Evolutionary conservation across 495 filamentous ascomycete species (phyloP), one percentile per base, ranked within the genome.

Genomic region (Annulohypoxylon moriforme): DNA sequence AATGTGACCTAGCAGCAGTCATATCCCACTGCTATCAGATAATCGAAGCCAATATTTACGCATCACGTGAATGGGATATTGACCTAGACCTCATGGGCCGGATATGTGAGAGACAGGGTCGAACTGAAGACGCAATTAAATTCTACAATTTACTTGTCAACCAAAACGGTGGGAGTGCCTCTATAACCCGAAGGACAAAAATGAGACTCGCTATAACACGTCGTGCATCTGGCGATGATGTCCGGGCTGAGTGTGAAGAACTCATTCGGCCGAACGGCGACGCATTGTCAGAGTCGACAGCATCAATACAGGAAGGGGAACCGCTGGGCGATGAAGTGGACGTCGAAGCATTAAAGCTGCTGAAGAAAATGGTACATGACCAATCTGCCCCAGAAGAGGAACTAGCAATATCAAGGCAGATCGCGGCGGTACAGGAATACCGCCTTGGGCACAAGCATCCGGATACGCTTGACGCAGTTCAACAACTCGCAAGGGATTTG

Each of bases 131-230:
- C n/a, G 52, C 52, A 7, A 22, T 33, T 22, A 36, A 56, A 6
- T 56, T 20, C n/a, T 56, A 56, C 13, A 36, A 56, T 14, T 2
- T 56, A 6, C 52, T 34, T 14, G 29, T 56, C n/a, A 56, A n/a
- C 10, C 52, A 10, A 11, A 56, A 36, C n/a, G 31, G 16, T 18
- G 52, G 52, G n/a, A 25, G 6, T 20, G 31, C 11, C 11, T 25
- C 52, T 33, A 8, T 22, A 6, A 31, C 31, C 52, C 52, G 52
- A 36, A 56, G 18, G 36, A 10, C 29, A 10, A 56, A 56, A 29
- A 56, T 56, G 52, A 29, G 52, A n/a, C 52, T 56, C 27, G 52
- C 52, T 9, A 34, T 36, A 14, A 56, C 52, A n/a, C 52, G 52
- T 18, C 52, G 52, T 10, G 31, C 20, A 56, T 56, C 52, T 36